Evolutionary conservation across 2,329 filamentous ascomycete species (phyloP).

Genomic region (Colletotrichum trifolii): DNA sequence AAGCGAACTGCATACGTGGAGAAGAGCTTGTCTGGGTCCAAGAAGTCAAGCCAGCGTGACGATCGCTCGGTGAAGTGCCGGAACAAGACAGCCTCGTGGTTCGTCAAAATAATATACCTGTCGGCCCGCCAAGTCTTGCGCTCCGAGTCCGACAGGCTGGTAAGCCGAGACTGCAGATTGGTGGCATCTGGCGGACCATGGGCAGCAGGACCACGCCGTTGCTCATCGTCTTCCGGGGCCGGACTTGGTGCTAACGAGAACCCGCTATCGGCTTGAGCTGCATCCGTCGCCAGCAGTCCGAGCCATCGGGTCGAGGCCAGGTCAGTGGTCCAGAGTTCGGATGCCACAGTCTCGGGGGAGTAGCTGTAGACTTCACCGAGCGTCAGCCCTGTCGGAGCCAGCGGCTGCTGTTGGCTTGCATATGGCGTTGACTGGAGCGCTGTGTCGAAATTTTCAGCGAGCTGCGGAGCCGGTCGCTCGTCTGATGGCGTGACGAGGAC

Average conservation of each 20-base stretch:
- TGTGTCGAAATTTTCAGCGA: conserved; percentile 3
- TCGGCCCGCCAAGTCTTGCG: conserved; percentile 43
- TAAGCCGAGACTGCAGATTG: conserved; percentile 20
- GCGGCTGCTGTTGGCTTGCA: conserved; percentile 5
- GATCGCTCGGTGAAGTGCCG: conserved; percentile 43
- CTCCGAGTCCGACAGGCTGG: conserved; percentile 37
- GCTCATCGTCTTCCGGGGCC: conserved; percentile 28
- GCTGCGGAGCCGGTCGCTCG: neutral
- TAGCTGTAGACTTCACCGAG: conserved; percentile 36
- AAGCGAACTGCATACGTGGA: conserved; percentile 47
- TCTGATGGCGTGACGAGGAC: conserved; percentile 10
- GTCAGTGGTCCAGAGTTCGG: conserved; percentile 44
- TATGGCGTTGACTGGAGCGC: conserved; percentile 6
- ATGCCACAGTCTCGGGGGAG: conserved; percentile 42
- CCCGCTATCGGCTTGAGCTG: conserved; percentile 46
- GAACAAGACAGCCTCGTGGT: conserved; percentile 43
- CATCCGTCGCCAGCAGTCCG: conserved; percentile 45
- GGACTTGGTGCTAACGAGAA: conserved; percentile 43
- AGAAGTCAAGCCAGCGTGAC: conserved; percentile 43
- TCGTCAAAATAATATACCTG: conserved; percentile 39
- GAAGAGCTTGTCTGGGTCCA: conserved; percentile 47
- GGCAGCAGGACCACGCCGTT: neutral
- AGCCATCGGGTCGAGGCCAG: conserved; percentile 47
- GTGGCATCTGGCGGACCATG: conserved; percentile 19
- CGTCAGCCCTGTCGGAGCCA: conserved; percentile 20